A percentile compares a stretch with the other conserved stretches of the same genome.
phyloP scores from a whole-genome alignment of 345 rosid genomes.

The Eucalyptus polyanthemos region DNA sequence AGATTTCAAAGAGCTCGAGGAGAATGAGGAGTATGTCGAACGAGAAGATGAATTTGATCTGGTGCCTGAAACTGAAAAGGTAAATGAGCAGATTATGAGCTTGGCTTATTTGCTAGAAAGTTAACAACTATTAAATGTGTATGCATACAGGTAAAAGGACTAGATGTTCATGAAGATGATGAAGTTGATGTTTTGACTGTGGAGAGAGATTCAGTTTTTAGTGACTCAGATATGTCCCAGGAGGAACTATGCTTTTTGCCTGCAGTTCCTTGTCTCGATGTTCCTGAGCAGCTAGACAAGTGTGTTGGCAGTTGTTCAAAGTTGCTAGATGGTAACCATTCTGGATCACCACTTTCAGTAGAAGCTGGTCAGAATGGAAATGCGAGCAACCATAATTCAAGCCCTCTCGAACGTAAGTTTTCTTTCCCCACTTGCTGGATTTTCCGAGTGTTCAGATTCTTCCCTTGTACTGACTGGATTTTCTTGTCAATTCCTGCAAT shows the following conservation, averaged over 20 bases:
- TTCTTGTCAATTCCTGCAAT: neutral
- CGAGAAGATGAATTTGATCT: conserved; percentile 96
- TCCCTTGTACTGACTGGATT: neutral
- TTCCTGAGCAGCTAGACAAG: conserved; percentile 58
- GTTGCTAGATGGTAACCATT: conserved; percentile 51
- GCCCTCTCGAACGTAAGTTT: conserved; percentile 72
- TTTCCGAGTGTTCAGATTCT: neutral
- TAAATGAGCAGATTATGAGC: neutral
- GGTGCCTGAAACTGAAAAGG: conserved; percentile 91
- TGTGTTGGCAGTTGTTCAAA: conserved; percentile 47
- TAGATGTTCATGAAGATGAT: conserved; percentile 82
- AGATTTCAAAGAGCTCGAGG: conserved; percentile 98
- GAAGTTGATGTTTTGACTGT: conserved; percentile 85
- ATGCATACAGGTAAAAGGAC: conserved; percentile 58
- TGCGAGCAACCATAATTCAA: conserved; percentile 37
- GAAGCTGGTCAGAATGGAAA: conserved; percentile 72
- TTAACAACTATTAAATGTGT: conserved; percentile 3
- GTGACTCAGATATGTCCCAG: conserved; percentile 95
- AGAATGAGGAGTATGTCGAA: conserved; percentile 97
- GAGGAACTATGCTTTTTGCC: conserved; percentile 94
- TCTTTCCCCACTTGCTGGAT: neutral
- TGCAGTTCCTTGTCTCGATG: conserved; percentile 76
- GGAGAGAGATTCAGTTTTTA: conserved; percentile 65
- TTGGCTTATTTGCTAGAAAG: neutral
- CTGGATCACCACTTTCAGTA: conserved; percentile 76